These are phyloP conservation scores for Cordyceps cateniannulata DNA, from an alignment of 2,329 filamentous ascomycete species.

Conservation along the genomic window DNA sequence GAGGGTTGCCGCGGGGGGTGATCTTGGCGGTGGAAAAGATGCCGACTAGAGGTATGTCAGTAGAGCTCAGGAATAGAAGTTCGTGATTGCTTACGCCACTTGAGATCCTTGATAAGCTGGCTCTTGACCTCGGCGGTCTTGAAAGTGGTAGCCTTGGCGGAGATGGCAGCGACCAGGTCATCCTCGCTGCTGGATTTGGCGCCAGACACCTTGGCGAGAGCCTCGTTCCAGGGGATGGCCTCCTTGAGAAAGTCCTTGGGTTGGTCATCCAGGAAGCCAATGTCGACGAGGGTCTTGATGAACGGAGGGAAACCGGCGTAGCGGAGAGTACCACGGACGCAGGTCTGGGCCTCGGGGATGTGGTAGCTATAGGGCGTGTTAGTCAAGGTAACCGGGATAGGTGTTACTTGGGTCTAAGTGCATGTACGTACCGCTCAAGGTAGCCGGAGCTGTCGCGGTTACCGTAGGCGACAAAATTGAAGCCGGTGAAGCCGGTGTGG, in stretches of 20 bases:
- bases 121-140: slow-evolving; percentile 52
- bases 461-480: slow-evolving; percentile 83
- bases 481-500: slow-evolving; percentile 80
- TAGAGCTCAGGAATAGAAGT: background rate
- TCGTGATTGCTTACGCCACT: slow-evolving; percentile 7
- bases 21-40: slow-evolving; percentile 63
- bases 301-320: slow-evolving; percentile 90
- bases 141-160: slow-evolving; percentile 68
- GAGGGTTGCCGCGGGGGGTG: slow-evolving; percentile 67
- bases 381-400: background rate
- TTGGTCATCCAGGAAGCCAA: slow-evolving; percentile 77
- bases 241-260: slow-evolving; percentile 58
- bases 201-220: slow-evolving; percentile 69
- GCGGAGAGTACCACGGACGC: slow-evolving; percentile 74
- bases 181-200: slow-evolving; percentile 58
- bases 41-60: slow-evolving; percentile 32
- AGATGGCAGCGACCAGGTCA: slow-evolving; percentile 67
- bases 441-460: slow-evolving; percentile 88
- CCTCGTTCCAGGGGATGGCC: slow-evolving; percentile 75
- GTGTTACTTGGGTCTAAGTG: background rate
- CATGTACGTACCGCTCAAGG: slow-evolving; percentile 54
- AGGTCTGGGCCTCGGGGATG: slow-evolving; percentile 88
- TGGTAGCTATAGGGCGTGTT: slow-evolving; percentile 45
- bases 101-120: slow-evolving; percentile 21
- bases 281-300: slow-evolving; percentile 79